Evolutionary conservation across 1,139 yeast genomes (phyloP).

Genomic region (Pichia kudriavzevii): DNA sequence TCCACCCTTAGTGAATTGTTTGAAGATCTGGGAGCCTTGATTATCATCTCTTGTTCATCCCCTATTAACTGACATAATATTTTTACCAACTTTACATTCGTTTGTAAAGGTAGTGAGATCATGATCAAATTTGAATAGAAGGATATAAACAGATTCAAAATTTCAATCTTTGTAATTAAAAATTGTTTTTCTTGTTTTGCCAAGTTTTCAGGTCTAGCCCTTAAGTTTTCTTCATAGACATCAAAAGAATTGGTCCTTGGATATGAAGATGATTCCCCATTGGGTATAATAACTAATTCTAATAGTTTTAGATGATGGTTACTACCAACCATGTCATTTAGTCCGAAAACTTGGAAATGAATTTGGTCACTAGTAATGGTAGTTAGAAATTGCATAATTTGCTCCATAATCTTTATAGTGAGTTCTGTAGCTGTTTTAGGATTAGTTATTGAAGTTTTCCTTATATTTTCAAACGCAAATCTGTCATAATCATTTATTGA

Average conservation of each 20-base stretch:
- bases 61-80: slow-evolving; percentile 29
- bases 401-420: slow-evolving; percentile 26
- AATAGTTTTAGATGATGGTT: slow-evolving; percentile 32
- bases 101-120: slow-evolving; percentile 7
- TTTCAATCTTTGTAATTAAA: slow-evolving; percentile 27
- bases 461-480: slow-evolving; percentile 22
- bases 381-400: slow-evolving; percentile 28
- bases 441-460: slow-evolving; percentile 7
- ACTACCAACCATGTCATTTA: slow-evolving; percentile 48
- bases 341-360: slow-evolving; percentile 42
- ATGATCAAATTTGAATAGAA: slow-evolving; percentile 9
- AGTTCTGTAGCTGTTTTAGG: slow-evolving; percentile 15
- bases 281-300: slow-evolving; percentile 22
- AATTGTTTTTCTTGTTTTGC: slow-evolving; percentile 28
- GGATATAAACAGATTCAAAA: slow-evolving; percentile 34
- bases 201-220: not conserved
- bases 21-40: slow-evolving; percentile 41
- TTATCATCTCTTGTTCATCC: slow-evolving; percentile 43
- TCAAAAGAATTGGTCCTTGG: slow-evolving; percentile 26
- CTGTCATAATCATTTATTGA: slow-evolving; percentile 32
- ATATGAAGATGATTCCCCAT: slow-evolving; percentile 11
- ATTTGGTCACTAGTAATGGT: slow-evolving; percentile 29
- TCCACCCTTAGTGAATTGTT: slow-evolving; percentile 36
- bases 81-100: slow-evolving; percentile 5
- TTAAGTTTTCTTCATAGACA: slow-evolving; percentile 15